phyloP scores from a whole-genome alignment of 208 protist species.

The Leishmania turanica region DNA sequence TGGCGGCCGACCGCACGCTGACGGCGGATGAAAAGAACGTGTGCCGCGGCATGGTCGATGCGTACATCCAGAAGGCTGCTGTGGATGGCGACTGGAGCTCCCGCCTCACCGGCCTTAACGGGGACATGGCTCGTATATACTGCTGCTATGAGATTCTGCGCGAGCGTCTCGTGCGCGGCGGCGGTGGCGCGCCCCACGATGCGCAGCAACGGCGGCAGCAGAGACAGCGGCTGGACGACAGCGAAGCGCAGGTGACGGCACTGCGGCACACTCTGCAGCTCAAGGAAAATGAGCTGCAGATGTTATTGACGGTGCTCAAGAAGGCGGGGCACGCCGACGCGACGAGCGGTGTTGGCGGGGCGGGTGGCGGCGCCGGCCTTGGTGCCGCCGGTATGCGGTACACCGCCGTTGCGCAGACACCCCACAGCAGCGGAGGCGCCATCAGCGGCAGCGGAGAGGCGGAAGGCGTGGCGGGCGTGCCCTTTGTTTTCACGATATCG shows the following conservation, averaged over 20 bases:
- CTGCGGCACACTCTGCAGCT: slow-evolving; percentile 86
- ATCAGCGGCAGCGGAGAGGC: not conserved
- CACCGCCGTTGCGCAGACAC: slow-evolving; percentile 31
- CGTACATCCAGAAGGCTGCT: slow-evolving; percentile 52
- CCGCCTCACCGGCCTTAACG: slow-evolving; percentile 74
- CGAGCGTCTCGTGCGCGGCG: slow-evolving; percentile 36
- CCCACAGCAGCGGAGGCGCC: not conserved
- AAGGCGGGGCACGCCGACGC: slow-evolving; percentile 32
- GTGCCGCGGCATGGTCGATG: slow-evolving; percentile 68
- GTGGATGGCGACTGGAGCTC: slow-evolving; percentile 42
- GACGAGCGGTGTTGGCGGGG: slow-evolving; percentile 45
- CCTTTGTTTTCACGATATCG: slow-evolving; percentile 1
- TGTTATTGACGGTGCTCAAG: slow-evolving; percentile 87
- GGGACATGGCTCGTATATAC: slow-evolving; percentile 87
- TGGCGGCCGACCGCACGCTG: slow-evolving; percentile 55
- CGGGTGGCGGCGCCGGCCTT: slow-evolving; percentile 67
- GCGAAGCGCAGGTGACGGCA: slow-evolving; percentile 50
- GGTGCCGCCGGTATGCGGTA: slow-evolving; percentile 7
- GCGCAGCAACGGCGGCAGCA: slow-evolving; percentile 11
- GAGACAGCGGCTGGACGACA: slow-evolving; percentile 30
- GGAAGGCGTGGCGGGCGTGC: not conserved
- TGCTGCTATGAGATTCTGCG: slow-evolving; percentile 88
- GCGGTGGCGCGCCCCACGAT: not conserved
- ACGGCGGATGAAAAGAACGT: slow-evolving; percentile 70
- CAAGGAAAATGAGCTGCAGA: slow-evolving; percentile 93